Evolutionary conservation across 2,329 filamentous ascomycete genomes (phyloP).

Genomic region (Seiridium unicorne): DNA sequence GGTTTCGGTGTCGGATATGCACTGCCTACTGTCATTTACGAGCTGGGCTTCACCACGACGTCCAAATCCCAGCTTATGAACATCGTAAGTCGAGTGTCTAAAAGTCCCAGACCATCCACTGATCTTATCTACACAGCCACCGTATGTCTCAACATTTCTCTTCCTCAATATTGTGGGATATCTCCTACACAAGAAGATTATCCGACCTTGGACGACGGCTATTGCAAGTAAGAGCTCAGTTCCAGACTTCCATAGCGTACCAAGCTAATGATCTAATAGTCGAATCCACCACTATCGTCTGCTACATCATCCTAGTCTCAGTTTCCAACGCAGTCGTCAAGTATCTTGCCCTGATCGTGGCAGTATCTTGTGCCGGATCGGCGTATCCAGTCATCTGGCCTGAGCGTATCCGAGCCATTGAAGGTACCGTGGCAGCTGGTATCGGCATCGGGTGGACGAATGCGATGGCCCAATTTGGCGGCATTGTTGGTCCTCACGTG

Average conservation of each 20-base stretch:
- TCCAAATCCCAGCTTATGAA: conserved; percentile 42
- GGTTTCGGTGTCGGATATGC: conserved; percentile 38
- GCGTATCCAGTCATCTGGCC: conserved; percentile 43
- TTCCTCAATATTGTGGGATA: conserved; percentile 33
- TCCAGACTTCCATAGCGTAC: background rate
- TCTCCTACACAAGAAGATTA: conserved; percentile 32
- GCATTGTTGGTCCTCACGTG: conserved; percentile 37
- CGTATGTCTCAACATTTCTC: conserved; percentile 34
- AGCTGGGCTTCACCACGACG: conserved; percentile 39
- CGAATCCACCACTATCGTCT: conserved; percentile 34
- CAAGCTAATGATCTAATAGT: conserved; percentile 21
- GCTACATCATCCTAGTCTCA: conserved; percentile 36
- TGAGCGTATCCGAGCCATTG: conserved; percentile 37
- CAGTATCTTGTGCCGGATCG: conserved; percentile 33
- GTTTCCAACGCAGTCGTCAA: conserved; percentile 31
- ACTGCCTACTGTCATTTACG: conserved; percentile 40
- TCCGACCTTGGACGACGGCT: conserved; percentile 34
- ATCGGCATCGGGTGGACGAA: conserved; percentile 40
- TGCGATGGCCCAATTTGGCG: conserved; percentile 39
- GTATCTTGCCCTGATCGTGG: conserved; percentile 34
- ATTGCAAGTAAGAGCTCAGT: conserved; percentile 29
- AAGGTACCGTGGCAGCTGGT: conserved; percentile 37
- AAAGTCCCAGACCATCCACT: background rate
- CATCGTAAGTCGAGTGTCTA: conserved; percentile 24
- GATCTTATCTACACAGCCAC: conserved; percentile 24